phyloP scores from a whole-genome alignment of 164 flowering plant species.

The Magnolia kwangsiensis region DNA sequence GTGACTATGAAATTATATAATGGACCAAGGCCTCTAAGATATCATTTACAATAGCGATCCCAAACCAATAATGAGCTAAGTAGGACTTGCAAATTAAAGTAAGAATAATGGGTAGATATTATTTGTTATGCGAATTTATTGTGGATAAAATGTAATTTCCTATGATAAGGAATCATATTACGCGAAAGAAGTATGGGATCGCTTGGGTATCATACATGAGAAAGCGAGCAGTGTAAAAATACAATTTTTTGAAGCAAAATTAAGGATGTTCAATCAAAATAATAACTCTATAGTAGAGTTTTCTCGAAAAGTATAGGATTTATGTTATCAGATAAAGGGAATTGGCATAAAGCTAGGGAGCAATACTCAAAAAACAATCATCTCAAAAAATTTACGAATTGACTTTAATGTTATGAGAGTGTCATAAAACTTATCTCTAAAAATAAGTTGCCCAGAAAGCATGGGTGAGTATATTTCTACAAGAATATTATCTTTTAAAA shows the following conservation, averaged over 20 bases:
- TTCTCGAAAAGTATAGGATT: neutral
- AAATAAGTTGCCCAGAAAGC: neutral
- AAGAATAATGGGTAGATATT: neutral
- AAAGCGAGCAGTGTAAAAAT: neutral
- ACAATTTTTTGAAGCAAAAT: neutral
- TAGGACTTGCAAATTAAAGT: neutral
- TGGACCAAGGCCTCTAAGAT: no score
- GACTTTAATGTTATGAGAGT: neutral
- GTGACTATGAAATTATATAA: no score
- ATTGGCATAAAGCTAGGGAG: neutral
- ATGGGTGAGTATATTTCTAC: neutral
- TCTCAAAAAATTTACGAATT: no score
- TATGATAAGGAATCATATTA: neutral
- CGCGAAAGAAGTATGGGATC: neutral
- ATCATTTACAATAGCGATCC: no score
- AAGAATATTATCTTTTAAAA: neutral
- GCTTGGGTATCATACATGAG: neutral
- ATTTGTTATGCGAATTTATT: neutral
- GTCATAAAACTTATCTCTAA: no score
- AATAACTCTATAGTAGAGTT: neutral
- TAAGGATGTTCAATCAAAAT: neutral
- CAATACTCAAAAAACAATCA: neutral
- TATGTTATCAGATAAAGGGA: neutral
- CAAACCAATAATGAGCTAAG: neutral
- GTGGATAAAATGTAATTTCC: neutral